Base-by-base conservation (phyloP, 2,329 filamentous ascomycete genomes). In the Gnomoniopsis smithogilvyi region DNA sequence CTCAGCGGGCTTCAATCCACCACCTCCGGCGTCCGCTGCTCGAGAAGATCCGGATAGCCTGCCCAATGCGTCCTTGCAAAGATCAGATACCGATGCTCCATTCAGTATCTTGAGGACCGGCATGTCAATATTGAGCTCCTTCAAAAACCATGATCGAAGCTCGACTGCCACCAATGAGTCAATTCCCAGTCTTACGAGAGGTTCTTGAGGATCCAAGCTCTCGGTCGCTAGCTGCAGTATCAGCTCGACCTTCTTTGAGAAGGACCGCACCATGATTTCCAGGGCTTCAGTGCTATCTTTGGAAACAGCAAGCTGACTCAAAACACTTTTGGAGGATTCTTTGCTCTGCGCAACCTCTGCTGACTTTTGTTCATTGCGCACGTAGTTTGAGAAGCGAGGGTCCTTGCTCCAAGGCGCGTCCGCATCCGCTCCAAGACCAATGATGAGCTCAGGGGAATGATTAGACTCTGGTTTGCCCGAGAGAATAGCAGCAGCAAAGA, bases 61-160 rank as follows among this genome's bases (percentile, higher is more conserved):
- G 6, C 46, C 54, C 53, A 54, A 24, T 14, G 54, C 54, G 2
- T 38, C 24, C 45, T 30, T 45, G 15, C 57, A 10, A 19, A 63
- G 49, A 10, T 61, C 53, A 4, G 51, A 26, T 3, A 59, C 54
- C 12, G 49, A 51, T 19, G 17, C 19, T 15, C 49, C 50, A 12
- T 26, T 26, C 0, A 52, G 50, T 6, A 52, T 26, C 21, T 76
- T 76, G 6, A 80, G 64, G 0, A 79, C 71, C 0, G 76, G 73
- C 1, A 80, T 67, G 51, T 80, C 73, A 1, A 74, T 64, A 0
- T 69, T 56, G 0, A 79, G 33, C 48, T 75, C 67, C 55, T 75
- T 77, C 21, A 72, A 51, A 57, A 79, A 77, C 78, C 78, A 81
- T 6, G 73, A 68, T 1, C 77, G 73, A 7, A 74, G 74, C 73